Conservation (phyloP, 306 rosid genomes). For the Sicyos edulis region DNA sequence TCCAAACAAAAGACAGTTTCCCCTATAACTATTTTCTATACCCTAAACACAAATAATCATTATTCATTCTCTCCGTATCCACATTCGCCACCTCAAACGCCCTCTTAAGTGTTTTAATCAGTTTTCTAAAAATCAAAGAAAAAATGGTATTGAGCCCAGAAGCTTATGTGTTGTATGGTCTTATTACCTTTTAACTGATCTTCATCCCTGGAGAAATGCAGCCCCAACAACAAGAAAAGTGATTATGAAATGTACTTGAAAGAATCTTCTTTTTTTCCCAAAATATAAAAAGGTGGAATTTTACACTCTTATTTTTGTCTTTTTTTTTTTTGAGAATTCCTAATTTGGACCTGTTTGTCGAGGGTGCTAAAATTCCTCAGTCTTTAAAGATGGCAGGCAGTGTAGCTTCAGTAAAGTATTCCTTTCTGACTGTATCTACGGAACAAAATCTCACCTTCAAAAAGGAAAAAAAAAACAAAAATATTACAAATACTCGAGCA, state of each 20-base stretch:
- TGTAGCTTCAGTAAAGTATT: constrained; percentile 63
- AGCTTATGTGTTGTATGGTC: background rate
- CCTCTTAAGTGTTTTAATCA: background rate
- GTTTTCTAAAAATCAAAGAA: background rate
- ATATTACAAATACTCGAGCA: background rate
- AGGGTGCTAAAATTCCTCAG: constrained; percentile 28
- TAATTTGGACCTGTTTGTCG: constrained; percentile 13
- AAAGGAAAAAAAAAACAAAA: no score
- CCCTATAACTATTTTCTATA: no score
- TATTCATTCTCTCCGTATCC: no score
- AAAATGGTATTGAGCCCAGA: background rate
- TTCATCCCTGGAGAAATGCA: constrained; percentile 2
- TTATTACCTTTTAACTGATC: background rate
- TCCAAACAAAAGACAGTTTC: no score
- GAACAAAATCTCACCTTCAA: constrained; percentile 88
- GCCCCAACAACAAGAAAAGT: constrained; percentile 10
- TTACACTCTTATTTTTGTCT: no score
- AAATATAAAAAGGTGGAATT: constrained; percentile 9
- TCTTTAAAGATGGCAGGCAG: constrained; percentile 58
- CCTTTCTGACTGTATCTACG: constrained; percentile 56
- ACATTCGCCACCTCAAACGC: no score
- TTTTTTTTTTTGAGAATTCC: no score
- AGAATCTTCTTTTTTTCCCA: constrained; percentile 7
- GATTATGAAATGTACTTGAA: constrained; percentile 5
- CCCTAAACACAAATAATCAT: no score